Conservation (phyloP, 129 eudicot genomes). For the Flaveria ramosissima region DNA sequence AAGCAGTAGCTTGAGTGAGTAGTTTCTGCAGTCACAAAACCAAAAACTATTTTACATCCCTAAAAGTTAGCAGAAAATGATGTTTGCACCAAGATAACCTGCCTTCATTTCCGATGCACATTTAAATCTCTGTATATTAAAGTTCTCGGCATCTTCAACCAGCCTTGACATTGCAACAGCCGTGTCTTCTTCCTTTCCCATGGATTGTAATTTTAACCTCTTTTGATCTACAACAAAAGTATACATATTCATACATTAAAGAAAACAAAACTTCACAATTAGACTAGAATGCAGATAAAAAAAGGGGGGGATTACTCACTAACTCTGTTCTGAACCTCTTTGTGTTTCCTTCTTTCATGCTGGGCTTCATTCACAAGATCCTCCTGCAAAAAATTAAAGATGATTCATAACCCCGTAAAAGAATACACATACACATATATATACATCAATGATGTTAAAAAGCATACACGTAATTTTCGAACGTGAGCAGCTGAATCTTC, state of each 20-base stretch:
- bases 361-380: slow-evolving; percentile 50
- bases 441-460: slow-evolving; percentile 2
- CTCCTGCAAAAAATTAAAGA: slow-evolving; percentile 49
- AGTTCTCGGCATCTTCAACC: slow-evolving; percentile 44
- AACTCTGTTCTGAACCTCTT: slow-evolving; percentile 60
- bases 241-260: slow-evolving; percentile 8
- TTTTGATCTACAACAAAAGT: slow-evolving; percentile 50
- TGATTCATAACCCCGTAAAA: background rate
- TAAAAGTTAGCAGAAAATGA: slow-evolving; percentile 21
- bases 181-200: slow-evolving; percentile 64
- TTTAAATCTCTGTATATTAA: slow-evolving; percentile 66
- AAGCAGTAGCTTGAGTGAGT: slow-evolving; percentile 66
- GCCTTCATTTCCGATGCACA: slow-evolving; percentile 74
- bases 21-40: slow-evolving; percentile 48
- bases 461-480: slow-evolving; percentile 70
- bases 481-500: slow-evolving; percentile 77
- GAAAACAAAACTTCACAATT: background rate
- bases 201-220: slow-evolving; percentile 50
- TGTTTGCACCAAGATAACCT: slow-evolving; percentile 9
- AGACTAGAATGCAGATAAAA: background rate
- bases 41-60: slow-evolving; percentile 8
- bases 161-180: slow-evolving; percentile 57
- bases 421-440: background rate
- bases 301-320: slow-evolving; percentile 50
- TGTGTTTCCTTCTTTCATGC: slow-evolving; percentile 53